Base-by-base conservation (phyloP, 441 rosid genomes). In the Populus tomentosa region DNA sequence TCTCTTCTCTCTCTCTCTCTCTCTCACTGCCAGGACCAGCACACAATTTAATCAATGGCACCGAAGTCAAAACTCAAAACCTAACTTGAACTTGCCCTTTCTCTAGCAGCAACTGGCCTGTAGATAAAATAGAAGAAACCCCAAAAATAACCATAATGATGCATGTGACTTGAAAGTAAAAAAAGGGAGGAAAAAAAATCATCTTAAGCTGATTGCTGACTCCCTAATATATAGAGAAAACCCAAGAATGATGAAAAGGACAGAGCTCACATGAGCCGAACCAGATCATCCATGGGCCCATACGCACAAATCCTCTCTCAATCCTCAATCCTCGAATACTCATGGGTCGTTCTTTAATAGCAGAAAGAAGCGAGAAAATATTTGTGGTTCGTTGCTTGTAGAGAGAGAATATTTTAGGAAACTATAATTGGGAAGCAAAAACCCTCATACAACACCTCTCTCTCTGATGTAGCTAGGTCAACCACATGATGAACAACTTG, bases 211-310 rank as follows among this genome's bases (percentile, higher is more conserved):
- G 59, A 75, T 30, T 35, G 40, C 30, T 28, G 0, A 28, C 56
- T 5, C 14, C 10, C 65, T 32, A 6, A 28, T 40, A 3, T 28
- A 73, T 63, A 62, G 36, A 81, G 76, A 78, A 71, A 86, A 84
- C 79, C 84, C 80, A 69, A 84, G 82, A 87, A 86, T 82, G 85
- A 87, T 87, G 92, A 91, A 86, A 88, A 87, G 92, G 92, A 91
- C 95, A 84, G 30, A 88, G 88, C 95, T 88, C 97, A 93, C 98
- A 93, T 91, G 98, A 93, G 92, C 78, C 84, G 84, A 90, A 89
- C 95, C 91, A 86, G 93, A 90, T 90, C 89, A 88, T 87, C 85
- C 92, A 90, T 89, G 94, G 93, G 95, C 89, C 98, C 94, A 91
- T 85, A 85, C 87, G 90, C 79, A 79, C 75, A 40, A 73, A 23